Conservation (phyloP, 768 basidiomycete genomes). For the Cystobasidium ongulense region DNA sequence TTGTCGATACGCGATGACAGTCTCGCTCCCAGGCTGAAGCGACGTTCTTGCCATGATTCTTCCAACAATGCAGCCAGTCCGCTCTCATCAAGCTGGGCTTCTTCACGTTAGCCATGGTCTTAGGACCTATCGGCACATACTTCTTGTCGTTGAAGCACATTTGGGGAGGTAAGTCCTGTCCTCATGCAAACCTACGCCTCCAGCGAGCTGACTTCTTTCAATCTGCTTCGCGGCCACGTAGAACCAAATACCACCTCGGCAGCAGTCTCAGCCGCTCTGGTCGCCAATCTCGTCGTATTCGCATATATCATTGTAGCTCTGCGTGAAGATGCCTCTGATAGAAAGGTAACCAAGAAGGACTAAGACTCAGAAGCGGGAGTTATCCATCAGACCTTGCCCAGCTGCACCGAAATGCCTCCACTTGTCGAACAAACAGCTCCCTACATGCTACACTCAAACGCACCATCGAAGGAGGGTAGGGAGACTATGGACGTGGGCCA, state of each 20-base stretch:
- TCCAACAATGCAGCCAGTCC: conserved; percentile 22
- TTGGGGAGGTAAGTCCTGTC: conserved; percentile 32
- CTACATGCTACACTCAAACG: too few relatives aligned
- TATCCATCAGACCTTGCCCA: too few relatives aligned
- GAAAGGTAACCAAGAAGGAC: conserved; percentile 15
- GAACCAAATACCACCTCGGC: conserved; percentile 41
- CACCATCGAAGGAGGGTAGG: too few relatives aligned
- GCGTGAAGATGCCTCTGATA: conserved; percentile 41
- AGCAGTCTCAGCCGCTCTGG: conserved; percentile 47
- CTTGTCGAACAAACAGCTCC: too few relatives aligned
- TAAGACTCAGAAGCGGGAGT: not conserved
- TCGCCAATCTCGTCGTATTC: conserved; percentile 46
- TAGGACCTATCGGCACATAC: conserved; percentile 47
- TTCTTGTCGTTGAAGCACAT: conserved; percentile 43
- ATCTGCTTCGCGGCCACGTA: not conserved
- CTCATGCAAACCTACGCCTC: not conserved
- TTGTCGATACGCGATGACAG: not conserved
- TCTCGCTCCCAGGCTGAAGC: not conserved
- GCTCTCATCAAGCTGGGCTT: conserved; percentile 46
- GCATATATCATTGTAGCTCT: conserved; percentile 47
- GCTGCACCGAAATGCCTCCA: too few relatives aligned
- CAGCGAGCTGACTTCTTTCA: not conserved
- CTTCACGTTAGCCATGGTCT: conserved; percentile 46
- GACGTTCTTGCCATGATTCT: not conserved
- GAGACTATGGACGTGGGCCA: too few relatives aligned